Evolutionary conservation across 1,139 yeast species (phyloP), one percentile per base, ranked within the genome.

Genomic region (Candida tetrigidarum): DNA sequence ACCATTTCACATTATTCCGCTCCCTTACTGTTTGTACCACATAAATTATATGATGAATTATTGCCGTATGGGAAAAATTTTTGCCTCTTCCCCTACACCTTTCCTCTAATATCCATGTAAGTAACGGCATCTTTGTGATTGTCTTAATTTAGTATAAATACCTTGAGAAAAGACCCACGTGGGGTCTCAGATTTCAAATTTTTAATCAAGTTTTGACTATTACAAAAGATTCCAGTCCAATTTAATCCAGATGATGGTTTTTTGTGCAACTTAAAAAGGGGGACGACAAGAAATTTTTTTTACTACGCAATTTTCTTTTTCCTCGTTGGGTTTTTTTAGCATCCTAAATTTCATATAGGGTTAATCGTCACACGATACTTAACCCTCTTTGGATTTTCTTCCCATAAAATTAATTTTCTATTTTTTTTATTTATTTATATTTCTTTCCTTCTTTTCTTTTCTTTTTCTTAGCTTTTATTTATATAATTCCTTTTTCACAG

Each of bases 361-460:
- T 32, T 32, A 32, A 32, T 11, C 4, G 36, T 32, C 36, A 32
- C 36, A 32, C 36, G 36, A 37, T 37, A 37, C 12, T 28, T 37
- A 37, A 37, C 36, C 36, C 15, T 32, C 23, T 32, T 32, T 12
- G 36, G 23, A n/a, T 32, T n/a, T 16, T n/a, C 22, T 10, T n/a
- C 5, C 19, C 7, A 4, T 16, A 4, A 6, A 15, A 10, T 18
- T 19, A 4, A 6, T n/a, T 19, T 27, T 37, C 20, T 18, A 14
- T 37, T 26, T 26, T 12, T 27, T 23, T 22, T 20, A 25, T 14
- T 3, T 15, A 12, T 23, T 35, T 11, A n/a, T n/a, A n/a, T 4
- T 16, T 35, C 20, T 35, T 26, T 18, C 25, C 2, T 33, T 11
- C 15, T 33, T 35, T 11, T 15, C 15, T 18, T 27, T 36, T 26